Percentiles rank a stretch among this genome's conserved stretches.
Evolutionary conservation across 192 early-diverging fungal genomes (phyloP).

Genomic region (Chytriomyces sp.): DNA sequence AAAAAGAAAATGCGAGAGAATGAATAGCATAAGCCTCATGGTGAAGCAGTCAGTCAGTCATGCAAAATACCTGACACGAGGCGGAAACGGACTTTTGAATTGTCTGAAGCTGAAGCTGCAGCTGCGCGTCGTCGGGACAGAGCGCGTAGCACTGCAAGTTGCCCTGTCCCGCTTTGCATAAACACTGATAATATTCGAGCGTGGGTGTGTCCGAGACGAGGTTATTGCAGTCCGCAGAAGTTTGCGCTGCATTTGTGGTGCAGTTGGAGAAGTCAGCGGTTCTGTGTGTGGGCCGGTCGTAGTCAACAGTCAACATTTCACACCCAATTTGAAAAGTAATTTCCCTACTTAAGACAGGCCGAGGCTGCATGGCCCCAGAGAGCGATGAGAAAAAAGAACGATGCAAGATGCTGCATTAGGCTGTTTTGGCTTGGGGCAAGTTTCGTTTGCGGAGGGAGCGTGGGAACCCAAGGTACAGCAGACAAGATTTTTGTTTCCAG

Average conservation of each 20-base stretch:
- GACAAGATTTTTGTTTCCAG: too few relatives aligned
- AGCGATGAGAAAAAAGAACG: neutral
- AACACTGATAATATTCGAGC: conserved; percentile 21
- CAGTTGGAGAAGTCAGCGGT: conserved; percentile 11
- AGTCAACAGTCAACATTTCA: too few relatives aligned
- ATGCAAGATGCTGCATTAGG: too few relatives aligned
- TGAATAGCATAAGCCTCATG: too few relatives aligned
- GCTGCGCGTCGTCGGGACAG: conserved; percentile 21
- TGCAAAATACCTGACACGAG: neutral
- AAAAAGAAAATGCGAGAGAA: neutral
- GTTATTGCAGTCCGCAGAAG: conserved; percentile 18
- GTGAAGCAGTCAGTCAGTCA: neutral
- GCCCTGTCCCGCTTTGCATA: neutral
- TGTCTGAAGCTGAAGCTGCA: conserved; percentile 12
- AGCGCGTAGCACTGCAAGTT: conserved; percentile 14
- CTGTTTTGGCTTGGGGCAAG: neutral
- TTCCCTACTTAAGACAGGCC: neutral
- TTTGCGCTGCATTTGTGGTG: conserved; percentile 11
- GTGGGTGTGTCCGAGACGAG: conserved; percentile 10
- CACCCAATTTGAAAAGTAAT: neutral
- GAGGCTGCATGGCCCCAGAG: neutral
- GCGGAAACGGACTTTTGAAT: neutral
- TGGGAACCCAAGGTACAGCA: too few relatives aligned
- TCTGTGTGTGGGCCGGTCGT: neutral
- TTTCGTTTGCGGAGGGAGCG: neutral